Conservation (phyloP, 2,329 filamentous ascomycete genomes). For the Metarhizium rileyi region DNA sequence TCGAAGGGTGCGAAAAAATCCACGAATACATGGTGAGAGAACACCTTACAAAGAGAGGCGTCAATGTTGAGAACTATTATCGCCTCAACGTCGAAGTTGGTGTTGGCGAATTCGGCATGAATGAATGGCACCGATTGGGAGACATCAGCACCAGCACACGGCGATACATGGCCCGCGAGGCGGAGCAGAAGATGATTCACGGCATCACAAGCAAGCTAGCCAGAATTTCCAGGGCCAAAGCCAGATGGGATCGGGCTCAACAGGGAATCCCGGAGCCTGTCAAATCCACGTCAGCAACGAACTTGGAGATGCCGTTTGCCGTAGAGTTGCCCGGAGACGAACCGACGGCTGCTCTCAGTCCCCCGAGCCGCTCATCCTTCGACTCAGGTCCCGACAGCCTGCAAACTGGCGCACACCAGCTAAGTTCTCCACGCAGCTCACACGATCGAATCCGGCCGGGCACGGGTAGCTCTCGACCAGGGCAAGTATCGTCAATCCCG, state of each 20-base stretch:
- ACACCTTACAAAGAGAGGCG: slow-evolving; percentile 63
- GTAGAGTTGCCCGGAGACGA: slow-evolving; percentile 50
- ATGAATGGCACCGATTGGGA: slow-evolving; percentile 89
- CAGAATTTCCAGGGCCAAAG: slow-evolving; percentile 70
- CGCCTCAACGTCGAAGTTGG: slow-evolving; percentile 95
- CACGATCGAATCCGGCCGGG: slow-evolving; percentile 32
- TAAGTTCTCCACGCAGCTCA: slow-evolving; percentile 41
- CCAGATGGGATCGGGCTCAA: slow-evolving; percentile 47
- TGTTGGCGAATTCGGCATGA: slow-evolving; percentile 96
- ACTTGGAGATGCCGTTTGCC: slow-evolving; percentile 35
- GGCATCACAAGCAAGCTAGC: slow-evolving; percentile 72
- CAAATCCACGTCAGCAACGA: slow-evolving; percentile 32
- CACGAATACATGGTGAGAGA: slow-evolving; percentile 80
- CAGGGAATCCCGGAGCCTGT: slow-evolving; percentile 33
- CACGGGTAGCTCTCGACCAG: slow-evolving; percentile 20
- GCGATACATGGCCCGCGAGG: slow-evolving; percentile 64
- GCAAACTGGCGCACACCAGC: slow-evolving; percentile 25
- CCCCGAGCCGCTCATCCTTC: slow-evolving; percentile 42
- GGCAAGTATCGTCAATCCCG: slow-evolving; percentile 20
- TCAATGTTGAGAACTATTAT: slow-evolving; percentile 86
- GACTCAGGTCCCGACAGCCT: slow-evolving; percentile 46
- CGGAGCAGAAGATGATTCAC: slow-evolving; percentile 68
- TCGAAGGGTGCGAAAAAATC: slow-evolving; percentile 87
- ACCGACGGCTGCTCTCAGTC: slow-evolving; percentile 29
- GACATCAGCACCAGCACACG: slow-evolving; percentile 91